Base-by-base conservation (phyloP, 495 filamentous ascomycete genomes). In the Xylaria castorea region DNA sequence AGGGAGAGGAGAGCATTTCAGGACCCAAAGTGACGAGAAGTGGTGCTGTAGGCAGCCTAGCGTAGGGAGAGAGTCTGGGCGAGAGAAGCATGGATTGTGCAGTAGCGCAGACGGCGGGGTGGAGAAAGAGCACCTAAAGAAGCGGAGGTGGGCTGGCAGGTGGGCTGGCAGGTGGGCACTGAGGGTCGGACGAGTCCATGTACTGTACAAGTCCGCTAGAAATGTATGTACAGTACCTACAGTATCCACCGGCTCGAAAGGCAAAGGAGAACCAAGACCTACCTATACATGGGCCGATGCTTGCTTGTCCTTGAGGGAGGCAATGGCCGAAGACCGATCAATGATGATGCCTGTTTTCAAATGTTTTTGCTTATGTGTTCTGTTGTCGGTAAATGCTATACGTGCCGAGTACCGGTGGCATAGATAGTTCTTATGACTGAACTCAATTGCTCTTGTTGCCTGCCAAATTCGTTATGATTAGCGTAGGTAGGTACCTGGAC, bases 61-160 rank as follows among this genome's bases (percentile, higher is more conserved):
- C 51, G 51, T 36, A 50, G 44, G 46, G n/a, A 22, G 44, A 34
- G n/a, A 14, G 22, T n/a, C 55, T 46, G 60, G 68, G 68, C 40
- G 60, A 32, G 58, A 42, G 46, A 4, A 18, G 50, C 50, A 65
- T 71, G 38, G 69, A 18, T 48, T 48, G 62, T 71, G 69, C 69
- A 71, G 69, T 65, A 71, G 69, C 69, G 69, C 61, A 71, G 61
- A 60, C 69, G 32, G 36, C 69, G 27, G 38, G n/a, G 69, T 65
- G 60, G 69, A 8, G 69, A 71, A 32, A n/a, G 25, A 50, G 30
- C 11, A 2, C n/a, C 32, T 57, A 36, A 48, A 30, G 18, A 57
- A 70, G 69, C 61, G 69, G 68, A 71, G 69, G 69, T 65, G 68
- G 68, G 25, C 30, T 20, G 25, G 5, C 6, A 40, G 46, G 44